Evolutionary conservation across 148 eudicot genomes (phyloP), one percentile per base, ranked within the genome.

Genomic region (Vaccinium myrtillus): DNA sequence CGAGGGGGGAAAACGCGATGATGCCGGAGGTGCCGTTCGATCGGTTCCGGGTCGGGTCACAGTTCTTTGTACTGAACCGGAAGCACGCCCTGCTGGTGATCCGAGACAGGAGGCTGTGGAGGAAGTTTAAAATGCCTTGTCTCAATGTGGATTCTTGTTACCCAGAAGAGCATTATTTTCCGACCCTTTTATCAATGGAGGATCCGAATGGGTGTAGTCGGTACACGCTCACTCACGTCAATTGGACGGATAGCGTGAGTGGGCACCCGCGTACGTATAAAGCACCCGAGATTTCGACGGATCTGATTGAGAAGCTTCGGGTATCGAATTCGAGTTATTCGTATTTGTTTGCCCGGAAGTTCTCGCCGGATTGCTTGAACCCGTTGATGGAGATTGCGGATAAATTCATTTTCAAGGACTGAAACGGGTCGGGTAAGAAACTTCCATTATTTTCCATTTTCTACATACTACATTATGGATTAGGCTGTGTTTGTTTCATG

Each of bases 151-250:
- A 92, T 23, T 87, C 90, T 3, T 92, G 95, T 83, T 92, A 92
- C 81, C 95, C 95, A 6, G 95, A 92, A 78, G 95, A 92, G 85
- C 93, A 92, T 75, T 92, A 92, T 86, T 92, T 92, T 74, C 89
- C 95, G 6, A 92, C 95, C 3, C 83, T 92, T 21, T 84, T 92
- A 81, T 90, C 93, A 6, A 90, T 91, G 91, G 85, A 75, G 87
- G 95, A 92, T 90, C 89, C 91, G 8, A 75, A 81, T 21, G 91
- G 92, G n/a, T 92, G 95, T 61, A 83, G 87, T 0, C 83, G 83
- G 2, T 92, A 87, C 77, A 92, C 93, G 3, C 88, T 92, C 32
- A 92, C 95, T 19, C 67, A 87, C 75, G 95, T 92, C 7, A 90
- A 92, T 63, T 92, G 95, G 95, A 92, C 93, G 1, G 92, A 73